phyloP scores from a whole-genome alignment of 2,329 filamentous ascomycete genomes.

The Cladosporium oxysporum region DNA sequence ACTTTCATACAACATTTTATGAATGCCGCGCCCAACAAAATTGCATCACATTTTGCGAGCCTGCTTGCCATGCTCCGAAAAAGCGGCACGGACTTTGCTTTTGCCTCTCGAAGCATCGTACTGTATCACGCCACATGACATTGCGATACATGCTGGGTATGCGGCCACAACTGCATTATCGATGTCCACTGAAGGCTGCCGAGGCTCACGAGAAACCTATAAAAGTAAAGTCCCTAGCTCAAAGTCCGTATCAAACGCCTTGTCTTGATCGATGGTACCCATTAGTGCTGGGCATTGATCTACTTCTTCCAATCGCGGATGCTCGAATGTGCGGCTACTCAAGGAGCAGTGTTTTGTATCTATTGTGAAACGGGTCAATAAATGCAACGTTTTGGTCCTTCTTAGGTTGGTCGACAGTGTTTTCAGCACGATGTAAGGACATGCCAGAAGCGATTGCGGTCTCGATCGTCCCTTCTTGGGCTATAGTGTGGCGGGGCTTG shows the following conservation, averaged over 20 bases:
- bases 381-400: background rate
- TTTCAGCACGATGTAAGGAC: background rate
- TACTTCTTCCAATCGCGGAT: no score
- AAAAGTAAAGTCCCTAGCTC: background rate
- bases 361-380: background rate
- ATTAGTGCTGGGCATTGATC: background rate
- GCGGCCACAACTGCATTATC: background rate
- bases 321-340: background rate
- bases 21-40: fast-evolving
- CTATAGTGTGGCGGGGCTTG: background rate
- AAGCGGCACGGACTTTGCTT: background rate
- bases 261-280: background rate
- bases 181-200: background rate
- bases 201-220: background rate
- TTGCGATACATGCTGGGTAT: background rate
- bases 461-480: background rate
- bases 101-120: no score
- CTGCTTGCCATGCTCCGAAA: background rate
- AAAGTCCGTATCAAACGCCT: background rate
- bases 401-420: background rate
- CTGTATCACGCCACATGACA: background rate
- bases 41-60: background rate
- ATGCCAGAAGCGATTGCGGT: background rate
- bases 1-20: background rate
- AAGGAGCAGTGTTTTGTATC: background rate